These are phyloP conservation scores for Oryza meridionalis DNA, from an alignment of 176 grass and related monocot genomes.

Conservation along the genomic window DNA sequence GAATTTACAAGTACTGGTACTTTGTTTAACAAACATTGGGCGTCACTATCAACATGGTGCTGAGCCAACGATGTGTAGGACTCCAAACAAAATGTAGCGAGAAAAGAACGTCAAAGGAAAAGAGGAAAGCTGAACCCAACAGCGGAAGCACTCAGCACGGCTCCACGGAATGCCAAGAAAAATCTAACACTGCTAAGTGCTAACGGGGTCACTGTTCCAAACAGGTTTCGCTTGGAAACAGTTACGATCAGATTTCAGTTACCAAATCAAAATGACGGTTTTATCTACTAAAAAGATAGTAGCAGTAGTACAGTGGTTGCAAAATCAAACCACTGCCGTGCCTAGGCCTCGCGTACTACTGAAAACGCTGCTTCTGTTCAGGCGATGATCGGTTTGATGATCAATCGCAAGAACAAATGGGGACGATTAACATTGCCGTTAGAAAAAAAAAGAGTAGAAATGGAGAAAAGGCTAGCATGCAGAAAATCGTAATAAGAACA, in stretches of 20 bases:
- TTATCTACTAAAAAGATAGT: not conserved
- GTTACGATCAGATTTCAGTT: not conserved
- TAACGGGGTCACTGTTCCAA: too few relatives aligned
- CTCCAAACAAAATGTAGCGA: not conserved
- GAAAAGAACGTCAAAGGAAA: not conserved
- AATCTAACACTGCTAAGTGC: not conserved
- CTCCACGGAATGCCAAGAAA: not conserved
- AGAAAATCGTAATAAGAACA: not conserved
- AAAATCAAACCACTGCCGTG: not conserved
- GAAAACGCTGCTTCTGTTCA: not conserved
- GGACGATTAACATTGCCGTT: not conserved
- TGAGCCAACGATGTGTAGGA: not conserved
- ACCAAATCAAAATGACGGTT: not conserved
- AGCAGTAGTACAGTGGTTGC: not conserved
- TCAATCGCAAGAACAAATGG: not conserved
- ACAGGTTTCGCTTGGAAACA: too few relatives aligned
- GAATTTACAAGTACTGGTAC: not conserved
- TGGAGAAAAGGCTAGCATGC: not conserved
- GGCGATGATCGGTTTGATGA: not conserved
- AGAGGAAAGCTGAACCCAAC: conserved; percentile 25
- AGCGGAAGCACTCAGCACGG: not conserved
- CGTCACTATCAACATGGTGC: not conserved
- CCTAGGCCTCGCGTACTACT: not conserved
- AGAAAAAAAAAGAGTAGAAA: not conserved
- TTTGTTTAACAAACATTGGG: not conserved